Evolutionary conservation across 1,139 yeast genomes (phyloP).

Genomic region (Protomyces arabidopsidicola): DNA sequence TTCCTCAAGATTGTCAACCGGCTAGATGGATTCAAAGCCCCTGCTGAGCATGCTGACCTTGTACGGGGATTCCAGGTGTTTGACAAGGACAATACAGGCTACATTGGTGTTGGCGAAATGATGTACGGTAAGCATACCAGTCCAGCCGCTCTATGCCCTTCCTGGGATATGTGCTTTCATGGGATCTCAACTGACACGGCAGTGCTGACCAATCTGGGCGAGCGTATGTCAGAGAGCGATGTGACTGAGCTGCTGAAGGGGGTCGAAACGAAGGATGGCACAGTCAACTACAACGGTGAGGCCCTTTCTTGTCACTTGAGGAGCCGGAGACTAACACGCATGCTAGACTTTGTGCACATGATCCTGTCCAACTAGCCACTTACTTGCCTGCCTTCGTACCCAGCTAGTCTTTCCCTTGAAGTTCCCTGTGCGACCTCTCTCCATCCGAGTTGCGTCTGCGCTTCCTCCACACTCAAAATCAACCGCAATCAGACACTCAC

Average conservation of each 20-base stretch:
- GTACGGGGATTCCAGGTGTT: conserved; percentile 96
- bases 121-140: conserved; percentile 52
- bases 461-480: no score
- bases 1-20: conserved; percentile 74
- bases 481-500: no score
- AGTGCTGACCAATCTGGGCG: conserved; percentile 85
- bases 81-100: conserved; percentile 92
- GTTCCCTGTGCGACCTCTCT: no score
- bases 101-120: conserved; percentile 94
- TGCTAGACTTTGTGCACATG: conserved; percentile 74
- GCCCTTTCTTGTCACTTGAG: not conserved
- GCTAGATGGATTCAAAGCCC: conserved; percentile 83
- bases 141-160: not conserved
- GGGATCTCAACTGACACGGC: not conserved
- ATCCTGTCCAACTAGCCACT: conserved; percentile 78
- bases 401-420: no score
- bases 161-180: no score
- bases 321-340: not conserved
- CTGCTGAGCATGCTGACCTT: conserved; percentile 94
- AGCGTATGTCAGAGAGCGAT: conserved; percentile 80
- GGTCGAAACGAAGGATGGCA: conserved; percentile 87
- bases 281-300: conserved; percentile 76
- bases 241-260: conserved; percentile 96
- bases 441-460: no score
- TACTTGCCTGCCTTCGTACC: no score